Conservation (phyloP, 129 eudicot genomes). For the Solidago caesia region DNA sequence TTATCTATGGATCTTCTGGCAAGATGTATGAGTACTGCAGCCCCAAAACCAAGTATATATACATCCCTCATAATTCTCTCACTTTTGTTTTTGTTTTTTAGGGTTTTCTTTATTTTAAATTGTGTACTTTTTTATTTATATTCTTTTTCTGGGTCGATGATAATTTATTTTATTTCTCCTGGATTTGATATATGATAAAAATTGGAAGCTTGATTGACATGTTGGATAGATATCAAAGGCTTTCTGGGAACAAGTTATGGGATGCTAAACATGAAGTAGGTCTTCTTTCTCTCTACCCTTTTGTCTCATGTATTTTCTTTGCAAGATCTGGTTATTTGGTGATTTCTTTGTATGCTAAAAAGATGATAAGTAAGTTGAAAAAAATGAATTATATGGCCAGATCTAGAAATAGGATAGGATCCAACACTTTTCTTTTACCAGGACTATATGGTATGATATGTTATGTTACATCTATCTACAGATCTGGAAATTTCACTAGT, state of each 20-base stretch:
- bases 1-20: constrained; percentile 69
- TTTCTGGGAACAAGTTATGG: constrained; percentile 82
- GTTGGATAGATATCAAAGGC: constrained; percentile 72
- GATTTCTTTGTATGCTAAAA: constrained; percentile 45
- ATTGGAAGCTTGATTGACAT: constrained; percentile 53
- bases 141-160: background rate
- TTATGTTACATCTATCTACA: constrained; percentile 65
- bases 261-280: constrained; percentile 97
- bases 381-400: constrained; percentile 50
- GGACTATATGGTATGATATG: constrained; percentile 21
- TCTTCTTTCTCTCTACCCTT: constrained; percentile 23
- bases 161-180: background rate
- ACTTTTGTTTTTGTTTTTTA: background rate
- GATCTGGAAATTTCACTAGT: constrained; percentile 54
- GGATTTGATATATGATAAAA: background rate
- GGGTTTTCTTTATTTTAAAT: background rate
- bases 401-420: constrained; percentile 64
- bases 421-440: constrained; percentile 26
- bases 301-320: constrained; percentile 22
- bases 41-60: constrained; percentile 63
- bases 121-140: background rate
- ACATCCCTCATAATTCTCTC: background rate
- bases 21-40: constrained; percentile 82
- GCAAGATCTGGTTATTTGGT: constrained; percentile 33
- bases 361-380: constrained; percentile 41